phyloP scores from a whole-genome alignment of 495 filamentous ascomycete genomes.

The Talaromyces stipitatus region DNA sequence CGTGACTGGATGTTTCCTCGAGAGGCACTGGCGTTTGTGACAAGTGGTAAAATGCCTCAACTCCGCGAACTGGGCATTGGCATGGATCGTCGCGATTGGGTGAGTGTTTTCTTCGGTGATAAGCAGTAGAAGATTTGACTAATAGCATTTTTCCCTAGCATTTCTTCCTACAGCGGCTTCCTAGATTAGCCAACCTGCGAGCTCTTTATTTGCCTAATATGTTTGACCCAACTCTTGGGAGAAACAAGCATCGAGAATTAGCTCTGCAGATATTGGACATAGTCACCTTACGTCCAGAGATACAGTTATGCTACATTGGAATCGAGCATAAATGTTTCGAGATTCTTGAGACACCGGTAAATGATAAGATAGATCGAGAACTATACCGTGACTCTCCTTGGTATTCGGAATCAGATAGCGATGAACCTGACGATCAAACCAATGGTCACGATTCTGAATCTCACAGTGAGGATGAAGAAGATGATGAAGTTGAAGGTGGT shows the following conservation, averaged over 20 bases:
- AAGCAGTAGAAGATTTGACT: conserved; percentile 17
- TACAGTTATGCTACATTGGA: conserved; percentile 79
- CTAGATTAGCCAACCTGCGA: conserved; percentile 64
- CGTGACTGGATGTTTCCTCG: conserved; percentile 71
- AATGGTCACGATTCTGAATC: conserved; percentile 41
- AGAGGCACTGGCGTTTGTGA: conserved; percentile 70
- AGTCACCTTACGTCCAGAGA: conserved; percentile 76
- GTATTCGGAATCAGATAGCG: conserved; percentile 34
- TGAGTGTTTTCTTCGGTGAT: conserved; percentile 33
- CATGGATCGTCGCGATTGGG: conserved; percentile 82
- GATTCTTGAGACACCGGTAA: conserved; percentile 60
- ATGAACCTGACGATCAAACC: conserved; percentile 32
- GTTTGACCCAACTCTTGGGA: conserved; percentile 12
- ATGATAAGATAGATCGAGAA: conserved; percentile 34
- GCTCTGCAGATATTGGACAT: conserved; percentile 79
- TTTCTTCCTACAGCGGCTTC: conserved; percentile 77
- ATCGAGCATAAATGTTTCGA: conserved; percentile 80
- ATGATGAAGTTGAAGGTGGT: conserved; percentile 10
- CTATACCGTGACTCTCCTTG: conserved; percentile 29
- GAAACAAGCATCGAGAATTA: conserved; percentile 58
- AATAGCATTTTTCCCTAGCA: conserved; percentile 53
- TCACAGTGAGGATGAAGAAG: conserved; percentile 10
- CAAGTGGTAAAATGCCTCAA: conserved; percentile 71
- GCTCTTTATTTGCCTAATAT: conserved; percentile 75
- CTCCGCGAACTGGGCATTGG: conserved; percentile 70